A percentile compares a stretch with the other conserved stretches of the same genome.
These are phyloP conservation scores for Nothomitra cinnamomea DNA, from an alignment of 2,329 filamentous ascomycete species.

Conservation along the genomic window DNA sequence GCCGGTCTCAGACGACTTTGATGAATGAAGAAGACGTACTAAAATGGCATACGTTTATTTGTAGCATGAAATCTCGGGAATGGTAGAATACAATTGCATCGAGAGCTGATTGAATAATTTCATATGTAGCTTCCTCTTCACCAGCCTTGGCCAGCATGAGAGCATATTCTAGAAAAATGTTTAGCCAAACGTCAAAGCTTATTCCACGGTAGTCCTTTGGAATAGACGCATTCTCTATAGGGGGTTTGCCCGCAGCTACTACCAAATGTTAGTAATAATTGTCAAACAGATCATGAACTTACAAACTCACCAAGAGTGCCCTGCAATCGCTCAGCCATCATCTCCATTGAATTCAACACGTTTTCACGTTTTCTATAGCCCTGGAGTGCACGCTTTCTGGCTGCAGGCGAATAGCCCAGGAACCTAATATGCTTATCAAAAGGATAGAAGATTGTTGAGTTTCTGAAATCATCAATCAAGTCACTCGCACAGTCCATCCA, in stretches of 20 bases:
- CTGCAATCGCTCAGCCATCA: conserved; percentile 26
- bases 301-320: conserved; percentile 22
- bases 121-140: conserved; percentile 56
- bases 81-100: conserved; percentile 73
- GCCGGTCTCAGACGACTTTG: conserved; percentile 1
- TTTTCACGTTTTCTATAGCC: conserved; percentile 19
- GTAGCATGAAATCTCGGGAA: conserved; percentile 45
- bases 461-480: conserved; percentile 42
- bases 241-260: conserved; percentile 17
- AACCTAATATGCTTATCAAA: conserved; percentile 33
- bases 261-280: conserved; percentile 16
- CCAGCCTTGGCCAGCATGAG: conserved; percentile 54
- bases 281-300: conserved; percentile 9
- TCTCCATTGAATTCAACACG: conserved; percentile 25
- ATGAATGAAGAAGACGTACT: conserved; percentile 25
- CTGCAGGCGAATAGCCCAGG: conserved; percentile 28
- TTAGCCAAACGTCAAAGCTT: conserved; percentile 69
- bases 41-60: conserved; percentile 64
- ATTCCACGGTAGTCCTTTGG: conserved; percentile 56
- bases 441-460: conserved; percentile 42
- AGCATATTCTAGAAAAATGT: conserved; percentile 78
- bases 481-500: conserved; percentile 42
- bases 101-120: conserved; percentile 58
- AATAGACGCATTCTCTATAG: conserved; percentile 17
- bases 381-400: conserved; percentile 20